Evolutionary conservation across 2,329 filamentous ascomycete species (phyloP).

Genomic region (Aureobasidium melanogenum): DNA sequence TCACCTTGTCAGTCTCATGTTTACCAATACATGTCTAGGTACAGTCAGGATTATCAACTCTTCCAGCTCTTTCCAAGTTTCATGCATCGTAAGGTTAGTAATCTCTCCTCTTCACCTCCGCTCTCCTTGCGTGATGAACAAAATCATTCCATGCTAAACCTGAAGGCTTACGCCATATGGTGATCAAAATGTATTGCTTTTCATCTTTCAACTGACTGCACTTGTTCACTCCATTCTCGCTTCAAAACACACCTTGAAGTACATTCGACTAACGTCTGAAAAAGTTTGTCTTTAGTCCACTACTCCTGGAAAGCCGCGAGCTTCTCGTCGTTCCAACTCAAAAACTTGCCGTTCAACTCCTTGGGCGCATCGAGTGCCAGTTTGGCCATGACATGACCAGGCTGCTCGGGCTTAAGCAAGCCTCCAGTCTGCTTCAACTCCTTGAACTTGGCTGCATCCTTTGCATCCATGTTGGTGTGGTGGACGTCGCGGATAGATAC

Average conservation of each 20-base stretch:
- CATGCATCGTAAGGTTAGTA: neutral
- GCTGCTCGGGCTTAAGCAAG: conserved; percentile 72
- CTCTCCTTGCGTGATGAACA: conserved; percentile 50
- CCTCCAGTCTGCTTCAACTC: conserved; percentile 60
- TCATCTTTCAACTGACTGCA: conserved; percentile 72
- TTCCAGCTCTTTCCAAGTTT: neutral
- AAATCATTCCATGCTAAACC: conserved; percentile 70
- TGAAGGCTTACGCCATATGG: conserved; percentile 55
- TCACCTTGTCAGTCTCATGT: neutral
- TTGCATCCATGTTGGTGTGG: conserved; percentile 48
- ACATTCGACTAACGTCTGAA: conserved; percentile 3
- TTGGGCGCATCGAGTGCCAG: conserved; percentile 57
- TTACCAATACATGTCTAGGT: conserved; percentile 8
- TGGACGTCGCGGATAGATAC: conserved; percentile 68
- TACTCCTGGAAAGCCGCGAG: conserved; percentile 46
- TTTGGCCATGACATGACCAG: conserved; percentile 76
- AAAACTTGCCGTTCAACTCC: conserved; percentile 66
- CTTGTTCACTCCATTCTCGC: neutral
- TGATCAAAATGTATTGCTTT: conserved; percentile 61
- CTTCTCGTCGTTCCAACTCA: conserved; percentile 50
- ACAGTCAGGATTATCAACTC: neutral
- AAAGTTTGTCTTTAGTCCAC: conserved; percentile 11
- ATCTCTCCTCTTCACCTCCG: neutral
- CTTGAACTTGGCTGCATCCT: conserved; percentile 56
- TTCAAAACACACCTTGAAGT: neutral